phyloP scores from a whole-genome alignment of 129 eudicot genomes.

The Daucus carota region DNA sequence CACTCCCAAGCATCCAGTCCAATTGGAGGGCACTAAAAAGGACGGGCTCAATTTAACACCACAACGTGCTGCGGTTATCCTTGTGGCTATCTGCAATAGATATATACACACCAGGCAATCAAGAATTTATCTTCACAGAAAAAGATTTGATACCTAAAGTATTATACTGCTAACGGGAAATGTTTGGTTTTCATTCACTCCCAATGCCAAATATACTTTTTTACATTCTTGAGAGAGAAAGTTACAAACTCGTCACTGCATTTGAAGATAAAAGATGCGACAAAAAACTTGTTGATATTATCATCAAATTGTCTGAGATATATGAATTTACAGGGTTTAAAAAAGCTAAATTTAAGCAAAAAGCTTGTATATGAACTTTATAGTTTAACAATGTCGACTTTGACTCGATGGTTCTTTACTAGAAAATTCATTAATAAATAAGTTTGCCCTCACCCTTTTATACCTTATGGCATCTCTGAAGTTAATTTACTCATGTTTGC shows the following conservation, averaged over 20 bases:
- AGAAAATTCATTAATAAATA: too few relatives aligned
- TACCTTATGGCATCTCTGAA: neutral
- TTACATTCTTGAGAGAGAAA: neutral
- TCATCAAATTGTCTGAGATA: neutral
- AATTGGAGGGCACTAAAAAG: constrained; percentile 81
- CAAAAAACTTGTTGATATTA: neutral
- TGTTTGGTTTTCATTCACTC: neutral
- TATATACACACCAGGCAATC: neutral
- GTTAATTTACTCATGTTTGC: neutral
- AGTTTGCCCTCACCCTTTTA: neutral
- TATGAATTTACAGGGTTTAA: neutral
- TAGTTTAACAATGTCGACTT: too few relatives aligned
- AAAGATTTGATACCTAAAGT: neutral
- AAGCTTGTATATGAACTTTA: neutral
- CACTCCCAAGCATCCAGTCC: constrained; percentile 99
- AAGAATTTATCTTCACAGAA: neutral
- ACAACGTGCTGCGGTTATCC: constrained; percentile 76
- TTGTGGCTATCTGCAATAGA: constrained; percentile 58
- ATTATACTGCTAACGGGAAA: neutral
- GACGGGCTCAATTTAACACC: constrained; percentile 97
- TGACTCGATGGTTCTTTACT: neutral
- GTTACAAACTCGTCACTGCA: neutral
- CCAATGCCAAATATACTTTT: neutral
- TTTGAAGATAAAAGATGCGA: neutral
- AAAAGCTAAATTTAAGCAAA: neutral